Conservation (phyloP, 2,329 filamentous ascomycete species). For the Ascochyta clinopodiicola region DNA sequence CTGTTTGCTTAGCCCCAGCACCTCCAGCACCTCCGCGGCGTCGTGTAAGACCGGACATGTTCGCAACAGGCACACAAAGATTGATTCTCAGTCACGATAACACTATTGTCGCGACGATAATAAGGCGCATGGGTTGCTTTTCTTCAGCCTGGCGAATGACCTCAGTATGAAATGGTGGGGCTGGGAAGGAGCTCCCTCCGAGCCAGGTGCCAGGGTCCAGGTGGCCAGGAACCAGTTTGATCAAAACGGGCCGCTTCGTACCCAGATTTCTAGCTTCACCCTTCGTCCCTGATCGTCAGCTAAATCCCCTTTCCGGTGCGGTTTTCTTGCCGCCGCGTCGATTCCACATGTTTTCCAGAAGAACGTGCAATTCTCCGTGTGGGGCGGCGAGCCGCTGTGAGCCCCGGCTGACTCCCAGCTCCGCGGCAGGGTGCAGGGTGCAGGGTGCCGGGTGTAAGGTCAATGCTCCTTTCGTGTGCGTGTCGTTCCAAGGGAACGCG, state of each 20-base stretch:
- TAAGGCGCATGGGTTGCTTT: neutral
- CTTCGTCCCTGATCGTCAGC: neutral
- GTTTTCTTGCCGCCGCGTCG: neutral
- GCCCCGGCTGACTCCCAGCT: neutral
- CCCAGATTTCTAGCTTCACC: neutral
- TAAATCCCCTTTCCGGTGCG: neutral
- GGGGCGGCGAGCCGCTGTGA: neutral
- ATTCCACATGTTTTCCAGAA: neutral
- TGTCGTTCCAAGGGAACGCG: conserved; percentile 3
- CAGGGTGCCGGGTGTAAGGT: neutral
- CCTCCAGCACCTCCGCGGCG: conserved; percentile 13
- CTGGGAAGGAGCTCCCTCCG: neutral
- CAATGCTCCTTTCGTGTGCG: conserved; percentile 5
- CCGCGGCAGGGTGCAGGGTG: conserved; percentile 1
- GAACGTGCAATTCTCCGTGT: neutral
- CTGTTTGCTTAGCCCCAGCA: conserved; percentile 21
- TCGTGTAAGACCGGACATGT: conserved; percentile 29
- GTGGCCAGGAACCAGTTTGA: conserved; percentile 2
- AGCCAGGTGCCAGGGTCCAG: conserved; percentile 4
- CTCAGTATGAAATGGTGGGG: neutral
- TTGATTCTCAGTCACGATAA: neutral
- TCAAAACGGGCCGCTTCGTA: conserved; percentile 4
- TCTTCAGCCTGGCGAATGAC: conserved; percentile 3
- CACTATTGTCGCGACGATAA: neutral
- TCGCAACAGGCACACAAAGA: neutral